Percentiles rank a stretch among this genome's conserved stretches.
Evolutionary conservation across 1,284 basidiomycete genomes (phyloP).

Genomic region (Wallemia hederae): DNA sequence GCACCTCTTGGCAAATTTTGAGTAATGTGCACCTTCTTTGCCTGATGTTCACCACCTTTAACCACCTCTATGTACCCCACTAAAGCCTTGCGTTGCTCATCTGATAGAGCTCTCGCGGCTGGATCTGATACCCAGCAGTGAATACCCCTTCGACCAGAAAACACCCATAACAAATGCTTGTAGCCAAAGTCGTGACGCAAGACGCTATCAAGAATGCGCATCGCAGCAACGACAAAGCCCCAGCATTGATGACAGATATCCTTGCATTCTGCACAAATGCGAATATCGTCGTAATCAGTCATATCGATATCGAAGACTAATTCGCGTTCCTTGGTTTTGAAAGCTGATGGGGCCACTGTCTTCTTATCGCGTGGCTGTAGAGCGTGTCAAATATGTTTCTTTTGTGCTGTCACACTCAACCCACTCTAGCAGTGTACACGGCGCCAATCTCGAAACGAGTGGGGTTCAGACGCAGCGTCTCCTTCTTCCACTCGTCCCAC

Average conservation of each 20-base stretch:
- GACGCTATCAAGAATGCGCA: slow-evolving; percentile 51
- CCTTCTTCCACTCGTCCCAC: slow-evolving; percentile 70
- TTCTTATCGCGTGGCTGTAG: slow-evolving; percentile 65
- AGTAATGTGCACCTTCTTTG: slow-evolving; percentile 49
- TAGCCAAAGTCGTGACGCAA: slow-evolving; percentile 56
- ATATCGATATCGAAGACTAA: slow-evolving; percentile 99
- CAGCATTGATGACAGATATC: slow-evolving; percentile 82
- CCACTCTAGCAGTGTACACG: slow-evolving; percentile 57
- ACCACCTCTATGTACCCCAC: slow-evolving; percentile 68
- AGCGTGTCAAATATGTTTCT: slow-evolving; percentile 6
- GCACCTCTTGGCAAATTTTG: slow-evolving; percentile 25
- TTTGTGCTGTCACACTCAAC: slow-evolving; percentile 13
- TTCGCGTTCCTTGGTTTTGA: slow-evolving; percentile 57
- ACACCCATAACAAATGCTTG: slow-evolving; percentile 69
- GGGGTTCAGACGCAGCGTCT: slow-evolving; percentile 51
- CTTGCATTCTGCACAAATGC: slow-evolving; percentile 79
- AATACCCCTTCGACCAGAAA: slow-evolving; percentile 90
- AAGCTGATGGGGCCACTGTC: slow-evolving; percentile 40
- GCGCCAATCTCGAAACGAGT: slow-evolving; percentile 92
- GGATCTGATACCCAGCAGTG: slow-evolving; percentile 91
- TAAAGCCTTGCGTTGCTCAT: slow-evolving; percentile 63
- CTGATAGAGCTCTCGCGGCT: slow-evolving; percentile 60
- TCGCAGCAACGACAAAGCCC: slow-evolving; percentile 77
- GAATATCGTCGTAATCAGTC: slow-evolving; percentile 92
- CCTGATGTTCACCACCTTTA: slow-evolving; percentile 49